phyloP scores from a whole-genome alignment of 495 filamentous ascomycete species.

The Hypomontagnella monticulosa region DNA sequence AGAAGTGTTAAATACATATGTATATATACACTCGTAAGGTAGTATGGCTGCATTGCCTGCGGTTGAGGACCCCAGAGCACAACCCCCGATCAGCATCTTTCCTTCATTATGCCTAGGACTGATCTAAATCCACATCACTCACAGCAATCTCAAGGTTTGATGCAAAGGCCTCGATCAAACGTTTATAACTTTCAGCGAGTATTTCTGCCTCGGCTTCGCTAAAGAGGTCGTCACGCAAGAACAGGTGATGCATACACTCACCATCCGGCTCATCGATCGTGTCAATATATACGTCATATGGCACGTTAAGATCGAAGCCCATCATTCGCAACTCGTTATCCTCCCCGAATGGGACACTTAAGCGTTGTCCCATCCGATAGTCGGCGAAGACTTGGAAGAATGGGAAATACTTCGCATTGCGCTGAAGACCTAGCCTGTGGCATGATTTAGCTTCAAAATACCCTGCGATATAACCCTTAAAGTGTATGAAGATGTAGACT shows the following conservation, averaged over 20 bases:
- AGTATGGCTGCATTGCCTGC: no score
- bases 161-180: not conserved
- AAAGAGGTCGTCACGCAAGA: not conserved
- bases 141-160: no score
- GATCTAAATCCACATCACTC: no score
- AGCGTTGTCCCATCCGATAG: constrained; percentile 40
- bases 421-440: constrained; percentile 23
- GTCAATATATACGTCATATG: not conserved
- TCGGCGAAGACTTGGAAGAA: constrained; percentile 53
- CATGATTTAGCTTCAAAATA: not conserved
- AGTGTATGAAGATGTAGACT: not conserved
- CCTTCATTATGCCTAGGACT: no score
- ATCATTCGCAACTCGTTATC: not conserved
- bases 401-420: constrained; percentile 36
- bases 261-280: not conserved
- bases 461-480: no score
- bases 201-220: not conserved
- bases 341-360: not conserved
- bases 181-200: not conserved
- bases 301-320: not conserved
- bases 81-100: no score
- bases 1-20: no score
- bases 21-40: no score
- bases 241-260: not conserved
- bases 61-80: no score